Evolutionary conservation across 2,329 filamentous ascomycete genomes (phyloP).

Genomic region (Neonectria coccinea): DNA sequence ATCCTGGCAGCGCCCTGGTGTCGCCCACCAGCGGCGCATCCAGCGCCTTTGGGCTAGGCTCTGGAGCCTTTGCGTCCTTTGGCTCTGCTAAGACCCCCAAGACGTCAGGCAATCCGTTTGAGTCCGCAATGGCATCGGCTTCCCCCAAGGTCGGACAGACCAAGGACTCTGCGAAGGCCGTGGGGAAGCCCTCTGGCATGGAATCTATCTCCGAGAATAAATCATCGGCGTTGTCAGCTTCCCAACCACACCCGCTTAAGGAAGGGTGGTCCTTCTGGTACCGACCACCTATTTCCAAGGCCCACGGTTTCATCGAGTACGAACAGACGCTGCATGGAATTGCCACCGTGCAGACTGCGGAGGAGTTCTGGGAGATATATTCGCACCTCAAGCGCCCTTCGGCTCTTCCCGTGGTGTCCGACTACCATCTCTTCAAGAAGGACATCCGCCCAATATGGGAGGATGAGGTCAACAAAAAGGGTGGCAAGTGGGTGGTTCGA

Average conservation of each 20-base stretch:
- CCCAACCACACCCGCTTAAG: slow-evolving; percentile 71
- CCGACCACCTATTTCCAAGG: slow-evolving; percentile 94
- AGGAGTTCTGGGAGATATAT: slow-evolving; percentile 94
- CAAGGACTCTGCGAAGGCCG: slow-evolving; percentile 50
- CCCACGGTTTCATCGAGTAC: slow-evolving; percentile 87
- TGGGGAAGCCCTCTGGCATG: slow-evolving; percentile 52
- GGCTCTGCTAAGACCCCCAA: slow-evolving; percentile 90
- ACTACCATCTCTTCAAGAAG: slow-evolving; percentile 98
- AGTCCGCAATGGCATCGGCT: slow-evolving; percentile 71
- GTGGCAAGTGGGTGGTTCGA: slow-evolving; percentile 97
- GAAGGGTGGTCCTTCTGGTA: slow-evolving; percentile 98
- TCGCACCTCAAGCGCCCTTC: slow-evolving; percentile 91
- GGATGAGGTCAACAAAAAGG: slow-evolving; percentile 94
- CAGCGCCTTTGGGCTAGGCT: slow-evolving; percentile 92
- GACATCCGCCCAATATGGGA: slow-evolving; percentile 98
- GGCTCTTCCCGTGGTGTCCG: slow-evolving; percentile 87
- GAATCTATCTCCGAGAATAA: slow-evolving; percentile 60
- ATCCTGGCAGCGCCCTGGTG: slow-evolving; percentile 69
- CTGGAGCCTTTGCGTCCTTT: slow-evolving; percentile 91
- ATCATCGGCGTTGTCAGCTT: slow-evolving; percentile 50
- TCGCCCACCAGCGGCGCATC: slow-evolving; percentile 72
- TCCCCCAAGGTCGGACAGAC: slow-evolving; percentile 47
- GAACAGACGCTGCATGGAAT: slow-evolving; percentile 95
- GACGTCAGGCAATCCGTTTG: slow-evolving; percentile 82
- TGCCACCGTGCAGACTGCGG: slow-evolving; percentile 82